phyloP scores from a whole-genome alignment of 139 green algal species.

The Edaphochlamys debaryana region DNA sequence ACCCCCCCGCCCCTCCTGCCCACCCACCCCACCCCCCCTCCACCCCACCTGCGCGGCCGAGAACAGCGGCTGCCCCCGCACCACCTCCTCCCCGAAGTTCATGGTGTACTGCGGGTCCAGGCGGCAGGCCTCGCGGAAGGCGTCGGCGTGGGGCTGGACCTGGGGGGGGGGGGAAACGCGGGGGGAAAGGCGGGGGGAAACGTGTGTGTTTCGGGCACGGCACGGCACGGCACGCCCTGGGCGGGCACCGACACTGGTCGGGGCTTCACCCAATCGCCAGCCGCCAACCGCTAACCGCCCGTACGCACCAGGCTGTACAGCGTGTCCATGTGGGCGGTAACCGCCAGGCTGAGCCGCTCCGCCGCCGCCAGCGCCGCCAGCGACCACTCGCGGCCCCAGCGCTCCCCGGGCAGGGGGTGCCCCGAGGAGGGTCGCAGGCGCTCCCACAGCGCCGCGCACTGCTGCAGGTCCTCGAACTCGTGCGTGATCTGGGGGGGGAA shows the following conservation, averaged over 20 bases:
- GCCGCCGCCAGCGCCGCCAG: constrained; percentile 72
- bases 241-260: background rate
- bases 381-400: constrained; percentile 76
- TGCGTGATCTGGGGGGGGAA: constrained; percentile 25
- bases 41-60: constrained; percentile 69
- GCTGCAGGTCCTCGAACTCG: constrained; percentile 67
- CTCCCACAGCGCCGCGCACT: constrained; percentile 55
- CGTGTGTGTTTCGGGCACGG: too few relatives aligned
- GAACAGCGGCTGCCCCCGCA: constrained; percentile 83
- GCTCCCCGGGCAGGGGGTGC: background rate
- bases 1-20: too few relatives aligned
- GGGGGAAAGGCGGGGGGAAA: too few relatives aligned
- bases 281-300: too few relatives aligned
- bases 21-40: too few relatives aligned
- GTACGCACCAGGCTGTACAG: constrained; percentile 56
- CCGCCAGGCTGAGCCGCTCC: constrained; percentile 69
- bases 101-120: constrained; percentile 73
- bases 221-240: too few relatives aligned
- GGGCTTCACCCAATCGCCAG: too few relatives aligned
- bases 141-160: constrained; percentile 78
- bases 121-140: constrained; percentile 61
- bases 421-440: background rate
- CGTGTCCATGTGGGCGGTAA: constrained; percentile 76
- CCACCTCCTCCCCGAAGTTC: constrained; percentile 93
- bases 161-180: constrained; percentile 15